Evolutionary conservation across 2,329 filamentous ascomycete species (phyloP).

Genomic region (Botrytis porri): DNA sequence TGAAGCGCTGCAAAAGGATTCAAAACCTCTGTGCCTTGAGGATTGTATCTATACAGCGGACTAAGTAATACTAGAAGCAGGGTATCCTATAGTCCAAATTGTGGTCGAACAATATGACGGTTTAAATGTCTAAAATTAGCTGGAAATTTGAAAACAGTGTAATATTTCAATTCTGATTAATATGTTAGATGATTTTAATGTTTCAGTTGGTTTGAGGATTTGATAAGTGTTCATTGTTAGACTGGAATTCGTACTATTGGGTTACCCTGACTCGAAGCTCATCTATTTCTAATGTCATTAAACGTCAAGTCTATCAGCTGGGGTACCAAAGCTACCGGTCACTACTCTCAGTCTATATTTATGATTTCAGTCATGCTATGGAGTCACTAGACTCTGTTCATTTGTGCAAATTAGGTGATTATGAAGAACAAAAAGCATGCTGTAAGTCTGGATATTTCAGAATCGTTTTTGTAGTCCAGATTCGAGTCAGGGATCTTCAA

Average conservation of each 20-base stretch:
- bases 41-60: background rate
- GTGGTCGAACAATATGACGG: too few relatives aligned
- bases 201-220: too few relatives aligned
- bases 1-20: accelerated
- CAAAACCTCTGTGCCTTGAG: background rate
- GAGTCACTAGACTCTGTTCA: background rate
- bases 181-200: too few relatives aligned
- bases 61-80: too few relatives aligned
- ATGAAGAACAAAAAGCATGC: background rate
- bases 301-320: accelerated
- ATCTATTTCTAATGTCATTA: background rate
- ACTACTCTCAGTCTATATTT: background rate
- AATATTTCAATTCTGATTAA: too few relatives aligned
- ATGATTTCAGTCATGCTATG: background rate
- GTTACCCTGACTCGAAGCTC: too few relatives aligned
- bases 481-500: background rate
- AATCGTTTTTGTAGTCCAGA: accelerated
- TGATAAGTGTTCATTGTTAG: too few relatives aligned
- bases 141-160: too few relatives aligned
- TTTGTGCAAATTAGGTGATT: background rate
- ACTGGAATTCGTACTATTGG: too few relatives aligned
- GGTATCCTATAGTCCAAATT: too few relatives aligned
- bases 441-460: background rate
- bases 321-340: background rate
- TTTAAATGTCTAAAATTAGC: too few relatives aligned